Evolutionary conservation across 163 green algal genomes (phyloP).

Genomic region (Chlorella variabilis): DNA sequence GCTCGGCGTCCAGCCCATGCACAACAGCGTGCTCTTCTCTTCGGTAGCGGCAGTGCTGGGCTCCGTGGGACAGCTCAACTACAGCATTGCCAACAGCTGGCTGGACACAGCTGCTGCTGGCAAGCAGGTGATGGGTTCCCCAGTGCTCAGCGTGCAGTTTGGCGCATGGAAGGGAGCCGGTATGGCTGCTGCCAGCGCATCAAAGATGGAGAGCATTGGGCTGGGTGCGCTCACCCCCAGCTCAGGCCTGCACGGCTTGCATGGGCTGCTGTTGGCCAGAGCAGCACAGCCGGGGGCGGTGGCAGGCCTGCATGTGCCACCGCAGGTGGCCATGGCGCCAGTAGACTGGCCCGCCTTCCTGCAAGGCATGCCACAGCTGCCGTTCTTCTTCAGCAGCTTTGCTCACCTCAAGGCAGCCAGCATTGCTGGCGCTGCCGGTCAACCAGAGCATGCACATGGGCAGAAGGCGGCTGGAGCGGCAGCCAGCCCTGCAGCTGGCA

Average conservation of each 20-base stretch:
- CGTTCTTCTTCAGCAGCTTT: constrained; percentile 39
- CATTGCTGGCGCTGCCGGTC: neutral
- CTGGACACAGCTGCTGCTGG: constrained; percentile 45
- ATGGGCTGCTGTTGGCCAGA: constrained; percentile 27
- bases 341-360: constrained; percentile 51
- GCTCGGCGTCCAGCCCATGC: constrained; percentile 11
- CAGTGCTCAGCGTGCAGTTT: constrained; percentile 72
- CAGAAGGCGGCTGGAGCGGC: neutral
- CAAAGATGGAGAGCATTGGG: constrained; percentile 52
- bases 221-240: constrained; percentile 48
- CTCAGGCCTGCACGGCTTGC: constrained; percentile 49
- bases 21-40: constrained; percentile 54
- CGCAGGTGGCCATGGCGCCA: constrained; percentile 33
- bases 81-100: constrained; percentile 59
- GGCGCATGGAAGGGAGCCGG: constrained; percentile 80
- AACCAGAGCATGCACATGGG: neutral
- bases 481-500: constrained; percentile 1
- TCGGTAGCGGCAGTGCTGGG: constrained; percentile 66
- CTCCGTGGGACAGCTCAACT: constrained; percentile 68
- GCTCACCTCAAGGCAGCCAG: constrained; percentile 28
- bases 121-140: constrained; percentile 35
- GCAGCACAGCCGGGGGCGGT: neutral
- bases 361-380: constrained; percentile 11
- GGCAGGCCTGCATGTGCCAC: neutral
- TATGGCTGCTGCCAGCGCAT: constrained; percentile 68